These are phyloP conservation scores for Aristolochia californica DNA, from an alignment of 164 flowering plant genomes.

Conservation along the genomic window DNA sequence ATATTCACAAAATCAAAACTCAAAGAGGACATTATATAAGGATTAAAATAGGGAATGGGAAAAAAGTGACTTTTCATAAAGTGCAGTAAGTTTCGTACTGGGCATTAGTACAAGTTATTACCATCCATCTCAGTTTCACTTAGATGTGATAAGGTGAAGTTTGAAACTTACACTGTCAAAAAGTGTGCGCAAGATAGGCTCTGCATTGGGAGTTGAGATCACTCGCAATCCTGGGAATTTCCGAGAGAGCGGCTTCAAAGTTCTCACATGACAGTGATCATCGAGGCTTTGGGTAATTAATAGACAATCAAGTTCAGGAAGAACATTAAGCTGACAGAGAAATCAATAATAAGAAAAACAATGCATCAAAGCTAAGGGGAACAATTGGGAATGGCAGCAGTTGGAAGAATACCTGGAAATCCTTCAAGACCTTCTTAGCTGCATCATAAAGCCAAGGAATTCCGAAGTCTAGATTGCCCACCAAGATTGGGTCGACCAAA, in stretches of 20 bases:
- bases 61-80: too few relatives aligned
- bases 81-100: too few relatives aligned
- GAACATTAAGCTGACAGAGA: slow-evolving; percentile 70
- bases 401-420: slow-evolving; percentile 48
- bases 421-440: slow-evolving; percentile 68
- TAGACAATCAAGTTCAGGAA: slow-evolving; percentile 72
- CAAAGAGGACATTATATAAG: too few relatives aligned
- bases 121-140: too few relatives aligned
- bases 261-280: slow-evolving; percentile 92
- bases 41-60: too few relatives aligned
- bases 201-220: slow-evolving; percentile 86
- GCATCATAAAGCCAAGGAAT: slow-evolving; percentile 94
- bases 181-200: slow-evolving; percentile 57
- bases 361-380: not conserved
- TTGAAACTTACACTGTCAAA: slow-evolving; percentile 54
- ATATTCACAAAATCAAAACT: too few relatives aligned
- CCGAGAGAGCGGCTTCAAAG: slow-evolving; percentile 65
- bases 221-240: slow-evolving; percentile 56
- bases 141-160: too few relatives aligned
- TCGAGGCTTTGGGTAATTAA: slow-evolving; percentile 95
- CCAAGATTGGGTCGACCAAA: slow-evolving; percentile 90
- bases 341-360: not conserved
- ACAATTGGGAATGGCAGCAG: not conserved
- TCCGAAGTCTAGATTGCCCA: slow-evolving; percentile 92
- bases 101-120: too few relatives aligned